Evolutionary conservation across 2,329 filamentous ascomycete genomes (phyloP).

Genomic region (Thelonectria olida): DNA sequence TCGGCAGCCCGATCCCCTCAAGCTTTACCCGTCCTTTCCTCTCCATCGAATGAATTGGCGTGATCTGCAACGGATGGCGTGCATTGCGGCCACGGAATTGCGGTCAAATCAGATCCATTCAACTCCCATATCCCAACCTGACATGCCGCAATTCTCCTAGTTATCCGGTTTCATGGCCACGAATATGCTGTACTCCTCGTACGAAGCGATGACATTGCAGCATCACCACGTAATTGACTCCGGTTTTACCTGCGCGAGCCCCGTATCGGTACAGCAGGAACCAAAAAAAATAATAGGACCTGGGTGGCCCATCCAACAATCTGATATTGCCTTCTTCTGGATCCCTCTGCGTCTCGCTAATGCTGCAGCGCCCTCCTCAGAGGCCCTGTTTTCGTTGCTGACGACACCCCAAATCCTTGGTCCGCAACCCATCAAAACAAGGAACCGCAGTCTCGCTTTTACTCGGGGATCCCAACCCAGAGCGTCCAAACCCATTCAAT

Average conservation of each 20-base stretch:
- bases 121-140: background rate
- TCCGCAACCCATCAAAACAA: conserved; percentile 19
- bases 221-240: conserved; percentile 15
- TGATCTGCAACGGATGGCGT: conserved; percentile 21
- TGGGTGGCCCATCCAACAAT: background rate
- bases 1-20: conserved; percentile 7
- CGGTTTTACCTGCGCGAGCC: conserved; percentile 9
- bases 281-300: background rate
- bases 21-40: background rate
- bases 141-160: background rate
- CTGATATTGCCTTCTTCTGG: background rate
- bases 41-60: conserved; percentile 11
- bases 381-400: conserved; percentile 37
- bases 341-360: conserved; percentile 9
- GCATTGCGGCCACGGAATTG: conserved; percentile 15
- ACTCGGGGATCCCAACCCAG: conserved; percentile 11
- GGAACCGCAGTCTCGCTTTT: conserved; percentile 7
- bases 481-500: background rate
- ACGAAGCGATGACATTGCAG: conserved; percentile 15
- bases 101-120: conserved; percentile 11
- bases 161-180: conserved; percentile 7
- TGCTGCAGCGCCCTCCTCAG: background rate
- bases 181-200: conserved; percentile 12
- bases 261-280: background rate
- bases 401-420: conserved; percentile 31